Evolutionary conservation across 2,329 filamentous ascomycete species (phyloP).

Genomic region (Chaetomiaceae sp.): DNA sequence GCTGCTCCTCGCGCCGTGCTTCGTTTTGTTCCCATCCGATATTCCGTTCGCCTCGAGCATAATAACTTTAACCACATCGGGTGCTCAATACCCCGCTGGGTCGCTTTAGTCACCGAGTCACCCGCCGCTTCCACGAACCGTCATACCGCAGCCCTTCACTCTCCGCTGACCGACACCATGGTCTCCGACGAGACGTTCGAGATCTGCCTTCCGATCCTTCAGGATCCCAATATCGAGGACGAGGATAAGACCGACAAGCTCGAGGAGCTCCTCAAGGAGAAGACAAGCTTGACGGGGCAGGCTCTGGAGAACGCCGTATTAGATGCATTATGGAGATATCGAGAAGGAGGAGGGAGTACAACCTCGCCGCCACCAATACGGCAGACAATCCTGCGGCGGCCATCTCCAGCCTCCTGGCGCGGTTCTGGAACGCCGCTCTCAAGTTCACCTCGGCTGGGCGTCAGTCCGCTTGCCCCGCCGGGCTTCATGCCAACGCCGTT

Average conservation of each 20-base stretch:
- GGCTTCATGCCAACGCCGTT: constrained; percentile 78
- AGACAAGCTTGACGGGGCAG: constrained; percentile 70
- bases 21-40: constrained; percentile 1
- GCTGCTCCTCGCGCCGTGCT: not conserved
- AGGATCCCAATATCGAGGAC: constrained; percentile 77
- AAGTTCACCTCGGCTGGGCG: constrained; percentile 75
- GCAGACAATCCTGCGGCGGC: constrained; percentile 82
- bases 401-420: constrained; percentile 94
- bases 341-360: constrained; percentile 59
- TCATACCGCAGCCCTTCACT: not conserved
- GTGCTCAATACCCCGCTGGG: not conserved
- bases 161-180: constrained; percentile 51
- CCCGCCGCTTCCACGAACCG: constrained; percentile 1
- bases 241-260: constrained; percentile 93
- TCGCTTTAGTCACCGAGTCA: not conserved
- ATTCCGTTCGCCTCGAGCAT: not conserved
- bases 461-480: constrained; percentile 78
- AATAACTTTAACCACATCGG: not conserved
- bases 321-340: constrained; percentile 83
- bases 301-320: constrained; percentile 85
- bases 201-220: constrained; percentile 80
- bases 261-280: constrained; percentile 76
- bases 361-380: constrained; percentile 80
- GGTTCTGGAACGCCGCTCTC: constrained; percentile 72
- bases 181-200: constrained; percentile 91